These are phyloP conservation scores for Boletus barrowsii DNA, from an alignment of 768 basidiomycete species.

Conservation along the genomic window DNA sequence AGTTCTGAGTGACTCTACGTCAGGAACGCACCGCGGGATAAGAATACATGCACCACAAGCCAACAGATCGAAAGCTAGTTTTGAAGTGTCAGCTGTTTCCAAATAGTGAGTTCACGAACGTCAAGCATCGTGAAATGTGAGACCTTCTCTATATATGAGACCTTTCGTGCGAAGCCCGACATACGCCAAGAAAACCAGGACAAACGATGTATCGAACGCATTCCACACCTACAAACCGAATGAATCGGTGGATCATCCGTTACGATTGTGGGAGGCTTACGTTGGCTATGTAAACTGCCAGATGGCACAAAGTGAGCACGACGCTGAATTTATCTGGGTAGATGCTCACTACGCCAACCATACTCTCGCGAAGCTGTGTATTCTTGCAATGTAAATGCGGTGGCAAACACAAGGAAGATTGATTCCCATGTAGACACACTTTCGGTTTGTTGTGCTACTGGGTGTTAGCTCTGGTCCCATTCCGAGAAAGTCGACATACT, in stretches of 20 bases:
- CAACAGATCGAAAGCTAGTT: conserved; percentile 75
- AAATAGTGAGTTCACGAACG: conserved; percentile 1
- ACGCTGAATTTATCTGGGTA: not conserved
- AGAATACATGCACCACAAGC: conserved; percentile 83
- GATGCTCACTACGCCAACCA: conserved; percentile 78
- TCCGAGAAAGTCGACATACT: conserved; percentile 44
- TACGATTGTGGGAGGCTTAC: conserved; percentile 36
- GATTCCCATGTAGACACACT: conserved; percentile 60
- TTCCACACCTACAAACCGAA: conserved; percentile 73
- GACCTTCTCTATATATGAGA: conserved; percentile 51
- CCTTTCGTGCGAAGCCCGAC: conserved; percentile 64
- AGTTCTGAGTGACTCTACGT: not conserved
- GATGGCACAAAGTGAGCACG: conserved; percentile 1
- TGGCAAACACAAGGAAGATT: conserved; percentile 71
- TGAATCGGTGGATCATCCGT: not conserved
- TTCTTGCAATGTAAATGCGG: conserved; percentile 80
- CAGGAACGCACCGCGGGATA: conserved; percentile 61
- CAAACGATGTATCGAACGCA: conserved; percentile 77
- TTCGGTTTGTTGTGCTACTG: conserved; percentile 53
- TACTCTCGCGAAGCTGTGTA: conserved; percentile 86
- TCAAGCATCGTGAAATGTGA: conserved; percentile 7
- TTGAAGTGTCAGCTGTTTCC: conserved; percentile 43
- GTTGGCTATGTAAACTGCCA: conserved; percentile 77
- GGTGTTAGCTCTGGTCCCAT: conserved; percentile 1
- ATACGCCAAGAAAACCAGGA: conserved; percentile 67